These are phyloP conservation scores for Wilhelminamyces savonicus DNA, from an alignment of 805 yeast species.

Conservation along the genomic window DNA sequence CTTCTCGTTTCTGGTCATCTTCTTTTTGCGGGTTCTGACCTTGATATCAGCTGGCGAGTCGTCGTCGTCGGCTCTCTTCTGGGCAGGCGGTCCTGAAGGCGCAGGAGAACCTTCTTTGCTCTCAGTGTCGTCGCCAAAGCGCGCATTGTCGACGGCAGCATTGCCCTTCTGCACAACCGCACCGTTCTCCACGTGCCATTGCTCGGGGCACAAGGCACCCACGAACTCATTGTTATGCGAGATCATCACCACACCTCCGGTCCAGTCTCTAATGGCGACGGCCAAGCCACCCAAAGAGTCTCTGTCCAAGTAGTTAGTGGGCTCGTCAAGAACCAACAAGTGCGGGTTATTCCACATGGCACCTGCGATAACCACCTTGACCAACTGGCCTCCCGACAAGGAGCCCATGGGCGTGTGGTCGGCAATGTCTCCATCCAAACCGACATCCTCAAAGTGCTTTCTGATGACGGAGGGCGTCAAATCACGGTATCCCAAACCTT, in stretches of 20 bases:
- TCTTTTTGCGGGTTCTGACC: constrained; percentile 89
- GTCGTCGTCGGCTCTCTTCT: constrained; percentile 56
- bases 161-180: constrained; percentile 78
- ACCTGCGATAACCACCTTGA: constrained; percentile 97
- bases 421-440: constrained; percentile 96
- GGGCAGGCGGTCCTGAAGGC: constrained; percentile 25
- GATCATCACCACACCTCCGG: constrained; percentile 97
- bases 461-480: constrained; percentile 86
- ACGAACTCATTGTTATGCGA: constrained; percentile 96
- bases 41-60: constrained; percentile 96
- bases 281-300: constrained; percentile 97
- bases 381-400: constrained; percentile 95
- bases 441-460: constrained; percentile 95
- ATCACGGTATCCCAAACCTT: constrained; percentile 41
- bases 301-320: constrained; percentile 96
- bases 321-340: constrained; percentile 92
- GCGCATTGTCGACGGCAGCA: constrained; percentile 62
- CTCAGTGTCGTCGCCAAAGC: constrained; percentile 79
- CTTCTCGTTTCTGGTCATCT: constrained; percentile 94
- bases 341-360: constrained; percentile 99
- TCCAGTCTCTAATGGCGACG: constrained; percentile 95
- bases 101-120: constrained; percentile 37
- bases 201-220: constrained; percentile 97
- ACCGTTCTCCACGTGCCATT: constrained; percentile 96
- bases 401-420: constrained; percentile 98